Evolutionary conservation across 2,329 filamentous ascomycete species (phyloP).

Genomic region (Botryotinia globosa): DNA sequence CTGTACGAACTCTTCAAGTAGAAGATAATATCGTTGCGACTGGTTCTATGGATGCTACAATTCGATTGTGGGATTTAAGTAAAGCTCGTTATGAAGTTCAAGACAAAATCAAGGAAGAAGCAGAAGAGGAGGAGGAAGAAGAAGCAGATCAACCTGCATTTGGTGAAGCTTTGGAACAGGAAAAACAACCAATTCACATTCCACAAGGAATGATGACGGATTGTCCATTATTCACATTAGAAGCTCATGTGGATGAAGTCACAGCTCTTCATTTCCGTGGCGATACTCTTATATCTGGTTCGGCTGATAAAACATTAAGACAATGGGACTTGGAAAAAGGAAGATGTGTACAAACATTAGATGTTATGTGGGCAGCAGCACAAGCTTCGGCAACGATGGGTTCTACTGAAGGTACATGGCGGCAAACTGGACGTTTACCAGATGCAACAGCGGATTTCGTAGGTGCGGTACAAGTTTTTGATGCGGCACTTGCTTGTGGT

Average conservation of each 20-base stretch:
- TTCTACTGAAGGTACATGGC: conserved; percentile 64
- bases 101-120: conserved; percentile 51
- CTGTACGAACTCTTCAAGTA: conserved; percentile 86
- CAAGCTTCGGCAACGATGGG: conserved; percentile 73
- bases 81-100: conserved; percentile 79
- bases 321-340: conserved; percentile 98
- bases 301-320: conserved; percentile 92
- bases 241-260: conserved; percentile 89
- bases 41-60: conserved; percentile 90
- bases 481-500: conserved; percentile 90
- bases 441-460: conserved; percentile 83
- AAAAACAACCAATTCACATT: conserved; percentile 66
- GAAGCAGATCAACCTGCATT: conserved; percentile 68
- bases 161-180: conserved; percentile 67
- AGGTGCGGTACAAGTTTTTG: conserved; percentile 90
- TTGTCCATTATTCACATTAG: conserved; percentile 82
- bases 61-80: conserved; percentile 91
- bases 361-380: conserved; percentile 96
- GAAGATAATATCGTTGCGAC: conserved; percentile 95
- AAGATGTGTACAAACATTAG: conserved; percentile 94
- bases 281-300: conserved; percentile 89
- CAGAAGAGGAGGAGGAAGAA: conserved; percentile 53
- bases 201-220: conserved; percentile 81
- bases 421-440: conserved; percentile 62
- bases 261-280: conserved; percentile 89